Base-by-base conservation (phyloP, 768 basidiomycete genomes). In the Tylopilus sp. region DNA sequence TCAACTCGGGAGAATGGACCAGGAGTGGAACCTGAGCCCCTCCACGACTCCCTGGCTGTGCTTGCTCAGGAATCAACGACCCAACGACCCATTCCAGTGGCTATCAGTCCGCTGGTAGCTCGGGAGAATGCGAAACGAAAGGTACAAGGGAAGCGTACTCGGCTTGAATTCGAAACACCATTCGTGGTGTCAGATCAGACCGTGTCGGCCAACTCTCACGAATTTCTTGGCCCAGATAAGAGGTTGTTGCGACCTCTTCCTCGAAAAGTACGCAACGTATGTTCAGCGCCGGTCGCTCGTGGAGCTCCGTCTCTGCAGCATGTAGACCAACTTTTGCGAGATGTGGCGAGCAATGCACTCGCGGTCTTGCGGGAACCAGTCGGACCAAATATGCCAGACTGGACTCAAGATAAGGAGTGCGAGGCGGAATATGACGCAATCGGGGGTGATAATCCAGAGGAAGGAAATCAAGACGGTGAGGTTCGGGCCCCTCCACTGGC, bases 201-300 rank as follows among this genome's bases (percentile, higher is more conserved):
- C 15, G 10, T 20, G 11, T 39, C 36, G 12, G 33, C 39, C 38
- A 38, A 52, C 26, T 45, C 51, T 11, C 17, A 22, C 18, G 59
- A 67, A 38, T 0, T 0, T 2, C 48, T 59, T 40, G 65, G 62
- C 21, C 53, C 53, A 2, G 64, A 65, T 42, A 3, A 12, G 7
- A 61, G 64, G 38, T 9, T 5, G 4, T n/a, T 20, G 7, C 62
- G 65, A 25, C 65, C 65, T 6, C 55, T 67, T 44, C 65, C 65
- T 36, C 38, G 36, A 13, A 67, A 57, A 41, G 35, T 56, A 41
- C 7, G 26, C 33, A 28, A 45, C 31, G n/a, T 31, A 20, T 36
- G 40, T 45, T 28, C 31, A 28, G 17, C 15, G 22, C 22, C 23
- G 33, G 18, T 31, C 21, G 18, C 25, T 22, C 40, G 21, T 41